Conservation (phyloP, 148 eudicot species). For the Spergularia marina region DNA sequence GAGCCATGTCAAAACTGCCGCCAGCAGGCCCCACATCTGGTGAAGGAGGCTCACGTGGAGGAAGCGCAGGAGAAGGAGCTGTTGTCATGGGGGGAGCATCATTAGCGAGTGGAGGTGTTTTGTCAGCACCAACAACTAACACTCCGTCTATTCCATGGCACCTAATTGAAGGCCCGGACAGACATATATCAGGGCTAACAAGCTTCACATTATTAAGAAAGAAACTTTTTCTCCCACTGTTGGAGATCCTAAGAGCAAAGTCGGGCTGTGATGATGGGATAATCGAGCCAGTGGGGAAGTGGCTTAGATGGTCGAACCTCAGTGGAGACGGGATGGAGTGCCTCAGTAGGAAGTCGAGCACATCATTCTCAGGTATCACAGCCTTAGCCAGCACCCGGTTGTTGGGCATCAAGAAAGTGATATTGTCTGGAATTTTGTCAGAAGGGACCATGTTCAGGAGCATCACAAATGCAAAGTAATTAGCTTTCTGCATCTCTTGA, state of each 20-base stretch:
- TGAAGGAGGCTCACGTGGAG: constrained; percentile 3
- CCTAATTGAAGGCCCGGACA: constrained; percentile 41
- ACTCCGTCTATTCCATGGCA: constrained; percentile 83
- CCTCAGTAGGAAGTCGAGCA: constrained; percentile 49
- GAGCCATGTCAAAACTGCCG: constrained; percentile 20
- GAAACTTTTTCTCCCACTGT: constrained; percentile 48
- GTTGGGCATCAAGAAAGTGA: constrained; percentile 85
- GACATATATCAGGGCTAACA: constrained; percentile 58
- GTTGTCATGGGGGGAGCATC: constrained; percentile 1
- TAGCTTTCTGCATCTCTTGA: constrained; percentile 70
- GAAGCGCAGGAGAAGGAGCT: constrained; percentile 5
- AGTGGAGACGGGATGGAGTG: constrained; percentile 68
- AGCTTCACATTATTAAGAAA: constrained; percentile 52
- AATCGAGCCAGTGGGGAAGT: constrained; percentile 54
- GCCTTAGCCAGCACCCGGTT: constrained; percentile 50
- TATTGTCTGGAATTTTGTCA: constrained; percentile 39
- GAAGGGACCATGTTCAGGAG: constrained; percentile 59
- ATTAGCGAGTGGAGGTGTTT: constrained; percentile 17
- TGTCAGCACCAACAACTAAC: constrained; percentile 16
- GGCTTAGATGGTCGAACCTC: constrained; percentile 47
- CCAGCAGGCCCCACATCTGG: not conserved
- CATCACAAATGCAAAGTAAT: constrained; percentile 67
- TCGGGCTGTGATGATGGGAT: constrained; percentile 50
- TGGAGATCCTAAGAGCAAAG: constrained; percentile 40
- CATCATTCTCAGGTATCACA: constrained; percentile 32